Percentiles rank a stretch among this genome's conserved stretches.
These are phyloP conservation scores for Xylaria sp. DNA, from an alignment of 2,329 filamentous ascomycete species.

Conservation along the genomic window DNA sequence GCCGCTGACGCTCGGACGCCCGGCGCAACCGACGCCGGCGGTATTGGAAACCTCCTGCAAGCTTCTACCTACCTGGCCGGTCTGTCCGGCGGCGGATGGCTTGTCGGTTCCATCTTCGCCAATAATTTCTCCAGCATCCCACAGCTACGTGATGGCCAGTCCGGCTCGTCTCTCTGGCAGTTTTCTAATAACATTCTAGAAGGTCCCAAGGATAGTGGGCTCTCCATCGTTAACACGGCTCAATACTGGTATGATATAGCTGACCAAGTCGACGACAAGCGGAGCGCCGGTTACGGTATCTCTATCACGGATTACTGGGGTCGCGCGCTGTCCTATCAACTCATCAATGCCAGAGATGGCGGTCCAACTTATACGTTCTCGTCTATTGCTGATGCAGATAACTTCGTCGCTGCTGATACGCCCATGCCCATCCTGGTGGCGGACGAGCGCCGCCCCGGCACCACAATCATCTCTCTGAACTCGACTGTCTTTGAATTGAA, in stretches of 20 bases:
- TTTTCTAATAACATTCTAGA: conserved; percentile 53
- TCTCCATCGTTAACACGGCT: conserved; percentile 47
- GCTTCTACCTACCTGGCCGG: conserved; percentile 78
- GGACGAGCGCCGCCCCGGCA: conserved; percentile 72
- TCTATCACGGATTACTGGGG: conserved; percentile 81
- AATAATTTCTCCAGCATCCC: conserved; percentile 79
- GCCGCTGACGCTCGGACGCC: conserved; percentile 75
- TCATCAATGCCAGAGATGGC: conserved; percentile 74
- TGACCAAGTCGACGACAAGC: conserved; percentile 69
- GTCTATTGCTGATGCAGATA: conserved; percentile 71
- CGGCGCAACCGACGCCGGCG: conserved; percentile 68
- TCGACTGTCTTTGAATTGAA: conserved; percentile 82
- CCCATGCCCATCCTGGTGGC: conserved; percentile 81
- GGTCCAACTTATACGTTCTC: conserved; percentile 79
- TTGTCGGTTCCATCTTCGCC: conserved; percentile 76
- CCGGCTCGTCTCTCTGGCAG: conserved; percentile 51
- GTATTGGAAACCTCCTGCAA: conserved; percentile 76
- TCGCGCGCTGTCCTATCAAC: conserved; percentile 75
- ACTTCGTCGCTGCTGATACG: conserved; percentile 71
- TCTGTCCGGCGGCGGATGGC: conserved; percentile 80
- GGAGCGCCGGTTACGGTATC: conserved; percentile 70
- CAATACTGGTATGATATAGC: conserved; percentile 71
- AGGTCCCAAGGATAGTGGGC: conserved; percentile 48
- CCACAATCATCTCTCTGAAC: conserved; percentile 72
- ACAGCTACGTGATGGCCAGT: conserved; percentile 47